Percentiles rank a stretch among this genome's conserved stretches.
These are phyloP conservation scores for Hanseniaspora taiwanica DNA, from an alignment of 805 yeast species.

Conservation along the genomic window DNA sequence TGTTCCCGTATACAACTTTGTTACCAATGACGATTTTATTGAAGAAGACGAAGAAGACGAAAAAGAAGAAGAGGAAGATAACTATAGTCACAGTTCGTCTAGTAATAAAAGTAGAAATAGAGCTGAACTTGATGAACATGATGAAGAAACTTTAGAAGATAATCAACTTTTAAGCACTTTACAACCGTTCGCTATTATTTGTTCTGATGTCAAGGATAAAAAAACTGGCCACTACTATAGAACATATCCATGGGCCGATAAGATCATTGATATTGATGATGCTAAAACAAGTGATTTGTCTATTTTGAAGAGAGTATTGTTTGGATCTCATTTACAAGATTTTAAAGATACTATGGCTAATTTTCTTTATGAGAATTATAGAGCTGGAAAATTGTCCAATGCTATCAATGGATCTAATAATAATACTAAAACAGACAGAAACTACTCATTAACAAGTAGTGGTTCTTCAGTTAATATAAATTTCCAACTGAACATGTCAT, in stretches of 20 bases:
- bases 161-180: slow-evolving; percentile 43
- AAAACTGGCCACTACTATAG: slow-evolving; percentile 48
- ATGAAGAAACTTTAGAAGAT: slow-evolving; percentile 55
- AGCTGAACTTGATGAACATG: slow-evolving; percentile 47
- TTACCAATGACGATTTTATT: neutral
- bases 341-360: slow-evolving; percentile 72
- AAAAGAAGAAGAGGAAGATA: no score
- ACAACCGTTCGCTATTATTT: slow-evolving; percentile 66
- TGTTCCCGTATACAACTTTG: slow-evolving; percentile 64
- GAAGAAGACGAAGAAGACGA: slow-evolving; percentile 2
- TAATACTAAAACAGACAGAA: no score
- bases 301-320: slow-evolving; percentile 50
- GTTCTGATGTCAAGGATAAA: slow-evolving; percentile 46
- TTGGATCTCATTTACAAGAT: slow-evolving; percentile 76
- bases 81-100: neutral
- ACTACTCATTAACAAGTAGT: neutral
- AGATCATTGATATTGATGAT: slow-evolving; percentile 34
- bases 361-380: slow-evolving; percentile 60
- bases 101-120: neutral
- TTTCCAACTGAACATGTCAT: slow-evolving; percentile 12
- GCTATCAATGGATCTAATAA: slow-evolving; percentile 33
- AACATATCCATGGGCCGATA: slow-evolving; percentile 62
- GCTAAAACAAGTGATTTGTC: slow-evolving; percentile 40
- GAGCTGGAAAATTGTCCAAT: slow-evolving; percentile 66
- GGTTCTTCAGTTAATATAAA: slow-evolving; percentile 6